These are phyloP conservation scores for Saccharomyces pastorianus DNA, from an alignment of 1,139 yeast genomes.

Conservation along the genomic window DNA sequence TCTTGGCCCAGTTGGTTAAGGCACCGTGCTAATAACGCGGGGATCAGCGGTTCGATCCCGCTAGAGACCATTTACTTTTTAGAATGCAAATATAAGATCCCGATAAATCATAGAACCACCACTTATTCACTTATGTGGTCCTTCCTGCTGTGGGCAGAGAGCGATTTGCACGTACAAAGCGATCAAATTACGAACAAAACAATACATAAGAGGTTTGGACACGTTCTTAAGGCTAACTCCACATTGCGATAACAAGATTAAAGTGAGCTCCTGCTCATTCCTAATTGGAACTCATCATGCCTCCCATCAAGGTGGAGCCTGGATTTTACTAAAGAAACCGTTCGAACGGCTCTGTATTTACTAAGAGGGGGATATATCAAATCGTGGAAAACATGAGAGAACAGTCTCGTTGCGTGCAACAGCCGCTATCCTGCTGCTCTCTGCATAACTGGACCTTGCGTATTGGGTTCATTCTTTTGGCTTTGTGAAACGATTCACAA, in stretches of 20 bases:
- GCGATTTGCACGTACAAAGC: neutral
- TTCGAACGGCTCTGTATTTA: neutral
- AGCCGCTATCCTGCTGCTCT: neutral
- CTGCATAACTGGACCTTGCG: neutral
- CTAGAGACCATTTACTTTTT: conserved; percentile 19
- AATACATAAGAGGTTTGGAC: neutral
- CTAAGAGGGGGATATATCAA: neutral
- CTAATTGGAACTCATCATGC: neutral
- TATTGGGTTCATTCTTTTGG: neutral
- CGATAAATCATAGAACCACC: too few species aligned
- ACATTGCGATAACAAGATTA: too few species aligned
- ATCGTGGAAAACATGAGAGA: neutral
- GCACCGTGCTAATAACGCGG: conserved; percentile 31
- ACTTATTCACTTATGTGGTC: neutral
- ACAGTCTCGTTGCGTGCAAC: neutral
- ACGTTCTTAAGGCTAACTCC: neutral
- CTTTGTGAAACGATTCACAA: neutral
- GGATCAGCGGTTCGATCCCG: conserved; percentile 32
- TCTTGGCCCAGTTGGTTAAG: conserved; percentile 31
- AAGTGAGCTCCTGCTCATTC: neutral
- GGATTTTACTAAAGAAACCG: neutral
- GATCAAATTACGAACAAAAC: neutral
- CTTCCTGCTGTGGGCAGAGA: neutral
- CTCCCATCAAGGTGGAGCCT: neutral
- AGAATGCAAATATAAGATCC: too few species aligned